Conservation (phyloP, 1,284 basidiomycete genomes). For the Papiliotrema terrestris region DNA sequence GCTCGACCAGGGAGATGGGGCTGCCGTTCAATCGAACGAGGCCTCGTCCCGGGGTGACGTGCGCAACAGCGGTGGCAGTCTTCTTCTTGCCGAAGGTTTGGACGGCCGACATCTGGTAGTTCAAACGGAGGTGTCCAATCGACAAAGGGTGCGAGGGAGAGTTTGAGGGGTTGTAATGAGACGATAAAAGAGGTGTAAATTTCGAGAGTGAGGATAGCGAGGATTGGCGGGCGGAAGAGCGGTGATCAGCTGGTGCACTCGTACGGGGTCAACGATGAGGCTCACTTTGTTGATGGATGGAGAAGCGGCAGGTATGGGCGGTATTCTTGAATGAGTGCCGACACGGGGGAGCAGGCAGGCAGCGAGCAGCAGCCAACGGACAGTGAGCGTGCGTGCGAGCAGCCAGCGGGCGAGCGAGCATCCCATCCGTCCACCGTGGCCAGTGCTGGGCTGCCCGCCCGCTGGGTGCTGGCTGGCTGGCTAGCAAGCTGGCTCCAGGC, state of each 20-base stretch:
- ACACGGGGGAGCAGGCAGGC: neutral
- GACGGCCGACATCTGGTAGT: conserved; percentile 57
- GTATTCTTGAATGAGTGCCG: neutral
- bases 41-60: conserved; percentile 94
- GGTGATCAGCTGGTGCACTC: neutral
- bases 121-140: neutral
- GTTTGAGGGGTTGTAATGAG: neutral
- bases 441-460: too few relatives aligned
- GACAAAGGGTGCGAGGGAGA: neutral
- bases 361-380: neutral
- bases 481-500: too few relatives aligned
- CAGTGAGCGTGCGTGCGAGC: neutral
- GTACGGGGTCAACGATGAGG: neutral
- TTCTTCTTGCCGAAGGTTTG: conserved; percentile 99
- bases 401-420: too few relatives aligned
- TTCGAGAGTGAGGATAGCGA: neutral
- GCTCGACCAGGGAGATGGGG: conserved; percentile 90
- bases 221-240: neutral
- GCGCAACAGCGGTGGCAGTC: conserved; percentile 95
- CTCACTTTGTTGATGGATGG: conserved; percentile 3
- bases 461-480: too few relatives aligned
- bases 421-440: too few relatives aligned
- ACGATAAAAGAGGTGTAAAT: neutral
- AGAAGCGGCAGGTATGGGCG: neutral
- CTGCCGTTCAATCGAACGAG: conserved; percentile 96